Percentiles rank a stretch among this genome's conserved stretches.
Evolutionary conservation across 805 yeast species (phyloP).

Genomic region (Wickerhamomyces bisporus): DNA sequence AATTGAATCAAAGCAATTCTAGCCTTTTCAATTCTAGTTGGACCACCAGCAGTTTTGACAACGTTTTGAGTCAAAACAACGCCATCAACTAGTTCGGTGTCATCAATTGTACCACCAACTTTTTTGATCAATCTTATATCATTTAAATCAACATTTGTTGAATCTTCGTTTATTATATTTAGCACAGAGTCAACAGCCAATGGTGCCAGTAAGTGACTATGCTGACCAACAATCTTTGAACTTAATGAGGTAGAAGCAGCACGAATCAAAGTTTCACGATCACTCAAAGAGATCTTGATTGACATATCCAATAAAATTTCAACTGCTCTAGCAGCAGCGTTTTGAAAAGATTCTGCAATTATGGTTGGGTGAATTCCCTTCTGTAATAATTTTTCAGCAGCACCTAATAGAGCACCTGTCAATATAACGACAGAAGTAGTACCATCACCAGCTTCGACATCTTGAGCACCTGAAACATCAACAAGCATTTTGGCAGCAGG

Average conservation of each 20-base stretch:
- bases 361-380: conserved; percentile 95
- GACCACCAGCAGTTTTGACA: conserved; percentile 90
- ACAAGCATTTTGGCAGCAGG: conserved; percentile 99
- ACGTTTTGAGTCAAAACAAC: conserved; percentile 90
- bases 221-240: conserved; percentile 94
- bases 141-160: conserved; percentile 74
- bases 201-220: conserved; percentile 80
- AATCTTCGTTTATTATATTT: conserved; percentile 57
- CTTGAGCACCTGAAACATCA: conserved; percentile 96
- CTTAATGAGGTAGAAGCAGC: conserved; percentile 94
- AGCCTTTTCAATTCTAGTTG: conserved; percentile 91
- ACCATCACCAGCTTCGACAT: conserved; percentile 99
- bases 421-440: conserved; percentile 96
- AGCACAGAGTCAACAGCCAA: conserved; percentile 91
- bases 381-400: conserved; percentile 84
- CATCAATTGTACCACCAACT: conserved; percentile 97
- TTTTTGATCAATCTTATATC: conserved; percentile 89
- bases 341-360: conserved; percentile 90
- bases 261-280: conserved; percentile 76
- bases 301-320: conserved; percentile 84
- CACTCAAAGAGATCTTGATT: conserved; percentile 68
- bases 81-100: conserved; percentile 89
- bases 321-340: conserved; percentile 79
- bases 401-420: conserved; percentile 90
- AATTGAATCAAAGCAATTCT: conserved; percentile 78